Evolutionary conservation across 768 basidiomycete species (phyloP).

Genomic region (Pseudohyphozyma bogoriensis): DNA sequence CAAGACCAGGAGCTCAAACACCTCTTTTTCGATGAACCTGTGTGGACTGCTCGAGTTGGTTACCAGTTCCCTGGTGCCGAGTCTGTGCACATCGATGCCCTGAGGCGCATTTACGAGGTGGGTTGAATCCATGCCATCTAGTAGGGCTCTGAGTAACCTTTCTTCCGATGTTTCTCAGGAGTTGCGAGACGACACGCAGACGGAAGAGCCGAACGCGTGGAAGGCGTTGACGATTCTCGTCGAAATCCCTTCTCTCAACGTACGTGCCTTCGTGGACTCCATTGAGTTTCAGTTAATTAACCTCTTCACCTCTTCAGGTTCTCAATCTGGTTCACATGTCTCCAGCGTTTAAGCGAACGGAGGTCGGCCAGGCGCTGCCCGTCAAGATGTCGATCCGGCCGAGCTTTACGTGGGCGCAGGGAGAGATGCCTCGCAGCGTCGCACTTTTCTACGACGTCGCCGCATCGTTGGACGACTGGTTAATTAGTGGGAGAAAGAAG

Average conservation of each 20-base stretch:
- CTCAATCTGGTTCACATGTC: slow-evolving; percentile 40
- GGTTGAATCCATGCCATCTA: no score
- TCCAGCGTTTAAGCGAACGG: slow-evolving; percentile 44
- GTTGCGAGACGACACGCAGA: neutral
- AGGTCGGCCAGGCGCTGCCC: slow-evolving; percentile 79
- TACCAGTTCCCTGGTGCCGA: neutral
- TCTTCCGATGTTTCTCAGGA: no score
- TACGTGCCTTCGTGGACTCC: slow-evolving; percentile 39
- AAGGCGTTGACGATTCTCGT: slow-evolving; percentile 70
- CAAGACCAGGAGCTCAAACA: slow-evolving; percentile 23
- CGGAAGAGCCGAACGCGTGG: no score
- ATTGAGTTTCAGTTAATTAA: neutral
- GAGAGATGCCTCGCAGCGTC: slow-evolving; percentile 10
- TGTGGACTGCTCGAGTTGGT: neutral
- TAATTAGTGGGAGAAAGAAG: slow-evolving; percentile 76
- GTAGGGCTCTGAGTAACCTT: no score
- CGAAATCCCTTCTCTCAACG: slow-evolving; percentile 71
- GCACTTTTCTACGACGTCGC: slow-evolving; percentile 52
- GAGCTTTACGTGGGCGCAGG: slow-evolving; percentile 65
- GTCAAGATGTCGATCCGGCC: slow-evolving; percentile 58
- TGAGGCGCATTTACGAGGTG: slow-evolving; percentile 9
- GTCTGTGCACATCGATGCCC: neutral
- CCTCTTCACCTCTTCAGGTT: slow-evolving; percentile 39
- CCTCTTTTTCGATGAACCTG: slow-evolving; percentile 37
- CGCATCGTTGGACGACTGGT: slow-evolving; percentile 71